phyloP scores from a whole-genome alignment of 768 basidiomycete genomes.

The Lentinus brumalis region DNA sequence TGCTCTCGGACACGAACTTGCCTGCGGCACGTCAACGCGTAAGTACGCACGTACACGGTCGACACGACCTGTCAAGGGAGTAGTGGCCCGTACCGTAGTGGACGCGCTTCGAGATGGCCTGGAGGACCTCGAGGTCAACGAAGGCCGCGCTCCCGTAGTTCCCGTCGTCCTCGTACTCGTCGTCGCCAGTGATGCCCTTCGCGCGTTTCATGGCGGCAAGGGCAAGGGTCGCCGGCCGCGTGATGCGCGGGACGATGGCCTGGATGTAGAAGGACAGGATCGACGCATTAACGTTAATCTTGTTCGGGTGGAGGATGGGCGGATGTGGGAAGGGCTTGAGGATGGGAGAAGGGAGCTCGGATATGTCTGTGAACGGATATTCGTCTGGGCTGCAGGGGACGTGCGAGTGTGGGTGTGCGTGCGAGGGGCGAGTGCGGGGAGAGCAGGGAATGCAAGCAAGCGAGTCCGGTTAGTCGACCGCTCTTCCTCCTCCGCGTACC shows the following conservation, averaged over 20 bases:
- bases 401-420: not conserved
- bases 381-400: slow-evolving; percentile 83
- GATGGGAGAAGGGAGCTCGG: slow-evolving; percentile 78
- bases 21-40: slow-evolving; percentile 50
- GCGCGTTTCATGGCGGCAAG: slow-evolving; percentile 68
- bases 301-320: slow-evolving; percentile 74
- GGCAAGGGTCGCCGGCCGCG: slow-evolving; percentile 66
- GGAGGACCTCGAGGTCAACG: slow-evolving; percentile 94
- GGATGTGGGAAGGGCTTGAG: slow-evolving; percentile 76
- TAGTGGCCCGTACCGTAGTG: slow-evolving; percentile 77
- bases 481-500: too few species aligned
- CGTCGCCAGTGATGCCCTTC: slow-evolving; percentile 64
- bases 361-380: slow-evolving; percentile 81
- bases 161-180: slow-evolving; percentile 87
- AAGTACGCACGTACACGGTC: slow-evolving; percentile 4
- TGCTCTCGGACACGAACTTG: slow-evolving; percentile 98
- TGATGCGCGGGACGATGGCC: slow-evolving; percentile 88
- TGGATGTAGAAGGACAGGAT: slow-evolving; percentile 90
- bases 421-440: not conserved
- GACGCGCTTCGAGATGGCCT: slow-evolving; percentile 96
- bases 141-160: slow-evolving; percentile 97
- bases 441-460: not conserved
- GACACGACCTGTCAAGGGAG: not conserved
- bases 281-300: slow-evolving; percentile 82
- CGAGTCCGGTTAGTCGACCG: not conserved